Evolutionary conservation across 805 yeast genomes (phyloP), one percentile per base, ranked within the genome.

Genomic region (Peterozyma toletana): DNA sequence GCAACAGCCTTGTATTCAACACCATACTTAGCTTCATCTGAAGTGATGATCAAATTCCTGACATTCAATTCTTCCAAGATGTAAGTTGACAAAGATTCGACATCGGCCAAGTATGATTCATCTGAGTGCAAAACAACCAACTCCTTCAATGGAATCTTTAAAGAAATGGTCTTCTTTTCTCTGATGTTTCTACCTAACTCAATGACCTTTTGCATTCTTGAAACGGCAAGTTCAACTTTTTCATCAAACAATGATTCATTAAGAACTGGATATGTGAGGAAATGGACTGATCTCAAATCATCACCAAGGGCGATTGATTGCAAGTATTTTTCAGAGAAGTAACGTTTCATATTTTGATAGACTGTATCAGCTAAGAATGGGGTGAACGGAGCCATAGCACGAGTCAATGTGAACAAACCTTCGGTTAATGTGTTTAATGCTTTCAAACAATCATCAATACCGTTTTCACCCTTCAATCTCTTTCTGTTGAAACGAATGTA

Each of bases 381-480:
- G 42, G 98, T 90, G 70, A 93, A 93, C 52, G 99, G 99, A 46
- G 98, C 98, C 97, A 93, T 91, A 40, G 96, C 95, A 62, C 97
- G 81, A 41, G 80, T 83, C 58, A 93, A 80, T 38, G 88, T 87
- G 64, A 86, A 85, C 55, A 90, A 72, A 31, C 93, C 96, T 63
- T 89, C 96, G 45, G 90, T 81, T 64, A 93, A 72, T 18, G 97
- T 86, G 69, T 93, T 93, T 58, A 93, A 76, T 39, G 96, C 96
- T 57, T 77, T 77, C 54, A 80, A 64, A 56, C 96, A 84, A 60
- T 93, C 99, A 45, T 80, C 83, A 41, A 78, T 66, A 48, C 96
- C 96, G 48, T 77, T 83, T 59, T 84, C 93, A 62, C 98, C 98
- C 83, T 93, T 93, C 59, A 93, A 78, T 75, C 99, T 91, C 71